Conservation (phyloP, 331 rosid species). For the Pyrus hybrid region DNA sequence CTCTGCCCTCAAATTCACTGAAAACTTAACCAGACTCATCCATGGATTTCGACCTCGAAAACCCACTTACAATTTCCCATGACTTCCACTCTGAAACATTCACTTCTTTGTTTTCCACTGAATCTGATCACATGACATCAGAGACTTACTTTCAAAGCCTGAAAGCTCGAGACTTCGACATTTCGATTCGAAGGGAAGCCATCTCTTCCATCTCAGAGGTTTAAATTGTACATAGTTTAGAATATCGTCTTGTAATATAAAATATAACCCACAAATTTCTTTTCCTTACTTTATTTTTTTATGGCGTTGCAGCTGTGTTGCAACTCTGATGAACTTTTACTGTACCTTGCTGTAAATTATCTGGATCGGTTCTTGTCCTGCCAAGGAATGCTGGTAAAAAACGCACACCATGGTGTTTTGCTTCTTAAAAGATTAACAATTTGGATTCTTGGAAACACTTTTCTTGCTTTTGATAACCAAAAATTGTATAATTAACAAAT, state of each 20-base stretch:
- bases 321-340: constrained; percentile 46
- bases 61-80: constrained; percentile 57
- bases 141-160: constrained; percentile 42
- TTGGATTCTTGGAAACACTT: not conserved
- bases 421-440: not conserved
- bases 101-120: constrained; percentile 57
- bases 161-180: constrained; percentile 28
- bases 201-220: constrained; percentile 68
- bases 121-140: constrained; percentile 81
- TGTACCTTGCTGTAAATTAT: constrained; percentile 78
- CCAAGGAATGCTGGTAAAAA: constrained; percentile 56
- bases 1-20: constrained; percentile 12
- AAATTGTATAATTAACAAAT: not conserved
- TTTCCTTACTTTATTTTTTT: not conserved
- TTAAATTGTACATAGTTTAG: not conserved
- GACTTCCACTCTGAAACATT: constrained; percentile 32
- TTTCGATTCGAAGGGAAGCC: constrained; percentile 48
- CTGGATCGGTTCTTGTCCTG: constrained; percentile 78
- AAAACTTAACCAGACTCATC: constrained; percentile 1
- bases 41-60: constrained; percentile 93
- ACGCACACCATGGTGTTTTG: not conserved
- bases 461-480: not conserved
- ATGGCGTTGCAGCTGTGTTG: constrained; percentile 38
- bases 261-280: not conserved
- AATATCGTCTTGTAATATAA: not conserved